Conservation (phyloP, 1,139 yeast species). For the Geotrichum histeridarum region DNA sequence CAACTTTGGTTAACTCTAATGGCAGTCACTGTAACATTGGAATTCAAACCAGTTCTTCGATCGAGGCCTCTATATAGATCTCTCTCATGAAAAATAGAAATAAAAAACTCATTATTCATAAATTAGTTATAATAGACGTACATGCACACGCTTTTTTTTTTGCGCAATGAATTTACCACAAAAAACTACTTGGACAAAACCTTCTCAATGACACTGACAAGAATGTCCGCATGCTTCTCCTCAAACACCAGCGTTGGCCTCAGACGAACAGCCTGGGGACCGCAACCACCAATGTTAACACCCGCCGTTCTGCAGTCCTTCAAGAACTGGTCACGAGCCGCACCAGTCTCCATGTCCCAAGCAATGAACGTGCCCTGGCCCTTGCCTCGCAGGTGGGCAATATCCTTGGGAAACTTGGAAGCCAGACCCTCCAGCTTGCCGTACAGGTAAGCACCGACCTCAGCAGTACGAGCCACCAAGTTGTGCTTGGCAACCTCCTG, state of each 20-base stretch:
- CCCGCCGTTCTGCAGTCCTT: constrained; percentile 55
- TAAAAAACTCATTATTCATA: neutral
- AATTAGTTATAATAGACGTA: neutral
- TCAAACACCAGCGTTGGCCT: constrained; percentile 74
- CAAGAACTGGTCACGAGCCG: constrained; percentile 56
- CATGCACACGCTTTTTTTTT: neutral
- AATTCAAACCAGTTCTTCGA: too few relatives aligned
- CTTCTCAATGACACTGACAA: constrained; percentile 41
- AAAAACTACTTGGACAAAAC: constrained; percentile 20
- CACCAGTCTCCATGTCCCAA: constrained; percentile 56
- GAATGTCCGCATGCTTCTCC: constrained; percentile 67
- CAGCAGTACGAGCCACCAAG: constrained; percentile 50
- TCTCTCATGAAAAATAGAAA: too few relatives aligned
- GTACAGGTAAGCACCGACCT: constrained; percentile 62
- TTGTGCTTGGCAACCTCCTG: constrained; percentile 57
- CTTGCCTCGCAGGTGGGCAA: constrained; percentile 65
- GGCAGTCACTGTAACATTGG: neutral
- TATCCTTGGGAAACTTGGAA: constrained; percentile 47
- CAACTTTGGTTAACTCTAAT: too few relatives aligned
- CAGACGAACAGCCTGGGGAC: constrained; percentile 64
- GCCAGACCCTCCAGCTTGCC: constrained; percentile 49
- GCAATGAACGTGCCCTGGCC: constrained; percentile 74
- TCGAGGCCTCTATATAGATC: too few relatives aligned
- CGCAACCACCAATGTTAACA: constrained; percentile 77
- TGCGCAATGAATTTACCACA: too few relatives aligned